Percentiles rank a stretch among this genome's conserved stretches.
Conservation (phyloP, 805 yeast species). For the Hanseniaspora osmophila region DNA sequence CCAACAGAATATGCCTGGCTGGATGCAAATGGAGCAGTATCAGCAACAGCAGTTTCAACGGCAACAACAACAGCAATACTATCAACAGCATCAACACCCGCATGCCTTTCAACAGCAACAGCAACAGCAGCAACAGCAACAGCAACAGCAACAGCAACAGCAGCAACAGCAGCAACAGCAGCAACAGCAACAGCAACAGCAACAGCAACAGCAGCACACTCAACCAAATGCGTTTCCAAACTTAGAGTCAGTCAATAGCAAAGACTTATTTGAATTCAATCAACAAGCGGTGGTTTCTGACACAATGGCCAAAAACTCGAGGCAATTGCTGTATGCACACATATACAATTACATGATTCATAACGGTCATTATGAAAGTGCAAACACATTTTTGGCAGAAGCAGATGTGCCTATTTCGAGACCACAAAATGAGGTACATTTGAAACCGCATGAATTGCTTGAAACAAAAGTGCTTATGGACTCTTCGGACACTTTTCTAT, state of each 20-base stretch:
- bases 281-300: conserved; percentile 25
- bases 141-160: background rate
- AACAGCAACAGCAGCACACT: background rate
- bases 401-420: conserved; percentile 28
- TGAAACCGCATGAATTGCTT: conserved; percentile 13
- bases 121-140: background rate
- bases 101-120: background rate
- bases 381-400: conserved; percentile 32
- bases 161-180: background rate
- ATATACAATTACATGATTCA: conserved; percentile 35
- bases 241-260: background rate
- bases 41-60: background rate
- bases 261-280: conserved; percentile 1
- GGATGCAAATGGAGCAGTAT: background rate
- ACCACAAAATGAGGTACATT: conserved; percentile 2
- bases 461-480: conserved; percentile 29
- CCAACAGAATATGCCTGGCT: background rate
- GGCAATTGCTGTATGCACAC: conserved; percentile 37
- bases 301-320: conserved; percentile 33
- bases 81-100: background rate
- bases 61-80: background rate
- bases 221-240: no score
- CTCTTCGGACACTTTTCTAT: conserved; percentile 32
- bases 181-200: background rate
- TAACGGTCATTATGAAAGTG: conserved; percentile 36